A percentile compares a stretch with the other conserved stretches of the same genome.
Conservation (phyloP, 495 filamentous ascomycete species). For the Neurospora sp. region DNA sequence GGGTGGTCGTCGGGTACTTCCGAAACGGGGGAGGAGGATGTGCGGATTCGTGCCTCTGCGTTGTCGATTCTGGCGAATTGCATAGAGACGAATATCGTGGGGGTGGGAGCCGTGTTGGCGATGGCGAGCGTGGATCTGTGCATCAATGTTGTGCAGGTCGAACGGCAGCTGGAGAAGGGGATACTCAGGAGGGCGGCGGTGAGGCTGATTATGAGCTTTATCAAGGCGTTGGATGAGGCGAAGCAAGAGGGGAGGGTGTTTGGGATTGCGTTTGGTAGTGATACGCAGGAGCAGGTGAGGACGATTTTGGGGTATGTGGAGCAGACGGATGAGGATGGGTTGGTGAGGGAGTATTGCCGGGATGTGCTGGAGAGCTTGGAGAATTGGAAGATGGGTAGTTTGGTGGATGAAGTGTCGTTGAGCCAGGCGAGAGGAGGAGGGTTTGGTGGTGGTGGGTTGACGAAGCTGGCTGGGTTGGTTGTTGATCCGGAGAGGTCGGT, state of each 20-base stretch:
- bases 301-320: slow-evolving; percentile 56
- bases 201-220: slow-evolving; percentile 54
- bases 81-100: slow-evolving; percentile 56
- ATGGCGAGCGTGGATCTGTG: slow-evolving; percentile 56
- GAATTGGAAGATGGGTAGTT: slow-evolving; percentile 51
- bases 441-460: slow-evolving; percentile 10
- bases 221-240: slow-evolving; percentile 53
- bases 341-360: slow-evolving; percentile 63
- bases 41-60: slow-evolving; percentile 68
- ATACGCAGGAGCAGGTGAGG: slow-evolving; percentile 51
- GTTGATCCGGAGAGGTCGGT: slow-evolving; percentile 20
- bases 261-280: slow-evolving; percentile 52
- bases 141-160: slow-evolving; percentile 55
- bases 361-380: slow-evolving; percentile 64
- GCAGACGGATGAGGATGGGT: slow-evolving; percentile 57
- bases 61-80: slow-evolving; percentile 59
- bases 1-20: slow-evolving; percentile 52
- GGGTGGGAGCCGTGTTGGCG: slow-evolving; percentile 45
- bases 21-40: slow-evolving; percentile 60
- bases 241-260: slow-evolving; percentile 40
- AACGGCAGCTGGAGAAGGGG: slow-evolving; percentile 50
- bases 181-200: slow-evolving; percentile 68
- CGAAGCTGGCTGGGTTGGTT: slow-evolving; percentile 35
- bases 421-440: background rate
- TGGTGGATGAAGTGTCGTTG: slow-evolving; percentile 24